These are phyloP conservation scores for Fusarium poae DNA, from an alignment of 2,329 filamentous ascomycete species.

Conservation along the genomic window DNA sequence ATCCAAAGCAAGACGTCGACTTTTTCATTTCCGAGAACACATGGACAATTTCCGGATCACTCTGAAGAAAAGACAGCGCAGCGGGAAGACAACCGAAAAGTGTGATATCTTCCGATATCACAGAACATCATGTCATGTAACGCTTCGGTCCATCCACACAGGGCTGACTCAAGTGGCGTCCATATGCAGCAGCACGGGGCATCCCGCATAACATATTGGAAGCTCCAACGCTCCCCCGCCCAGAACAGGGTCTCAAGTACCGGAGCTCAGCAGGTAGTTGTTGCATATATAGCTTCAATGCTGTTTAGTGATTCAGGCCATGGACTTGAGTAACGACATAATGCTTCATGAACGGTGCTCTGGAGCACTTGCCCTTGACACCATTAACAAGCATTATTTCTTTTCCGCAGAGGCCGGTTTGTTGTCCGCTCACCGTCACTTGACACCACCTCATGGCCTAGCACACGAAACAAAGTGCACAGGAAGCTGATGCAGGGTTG, in stretches of 20 bases:
- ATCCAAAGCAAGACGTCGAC: slow-evolving; percentile 6
- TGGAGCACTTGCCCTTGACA: slow-evolving; percentile 16
- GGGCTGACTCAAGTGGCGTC: slow-evolving; percentile 34
- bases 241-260: slow-evolving; percentile 29
- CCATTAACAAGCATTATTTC: slow-evolving; percentile 1
- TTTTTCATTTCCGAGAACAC: slow-evolving; percentile 14
- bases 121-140: slow-evolving; percentile 22
- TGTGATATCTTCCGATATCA: slow-evolving; percentile 26
- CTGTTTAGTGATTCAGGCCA: neutral
- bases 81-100: slow-evolving; percentile 26
- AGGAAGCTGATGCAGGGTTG: slow-evolving; percentile 41
- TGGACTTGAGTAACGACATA: neutral
- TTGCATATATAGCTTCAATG: slow-evolving; percentile 4
- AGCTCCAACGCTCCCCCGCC: slow-evolving; percentile 34
- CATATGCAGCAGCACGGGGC: slow-evolving; percentile 44
- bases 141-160: slow-evolving; percentile 25
- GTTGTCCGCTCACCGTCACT: slow-evolving; percentile 47
- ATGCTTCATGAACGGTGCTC: neutral
- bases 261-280: slow-evolving; percentile 16
- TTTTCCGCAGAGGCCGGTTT: slow-evolving; percentile 24
- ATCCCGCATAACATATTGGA: slow-evolving; percentile 41
- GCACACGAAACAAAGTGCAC: slow-evolving; percentile 30
- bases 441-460: slow-evolving; percentile 34
- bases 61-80: slow-evolving; percentile 24
- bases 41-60: slow-evolving; percentile 18